Evolutionary conservation across 2,329 filamentous ascomycete species (phyloP), one percentile per base, ranked within the genome.

Genomic region (Pezicula neosporulosa): DNA sequence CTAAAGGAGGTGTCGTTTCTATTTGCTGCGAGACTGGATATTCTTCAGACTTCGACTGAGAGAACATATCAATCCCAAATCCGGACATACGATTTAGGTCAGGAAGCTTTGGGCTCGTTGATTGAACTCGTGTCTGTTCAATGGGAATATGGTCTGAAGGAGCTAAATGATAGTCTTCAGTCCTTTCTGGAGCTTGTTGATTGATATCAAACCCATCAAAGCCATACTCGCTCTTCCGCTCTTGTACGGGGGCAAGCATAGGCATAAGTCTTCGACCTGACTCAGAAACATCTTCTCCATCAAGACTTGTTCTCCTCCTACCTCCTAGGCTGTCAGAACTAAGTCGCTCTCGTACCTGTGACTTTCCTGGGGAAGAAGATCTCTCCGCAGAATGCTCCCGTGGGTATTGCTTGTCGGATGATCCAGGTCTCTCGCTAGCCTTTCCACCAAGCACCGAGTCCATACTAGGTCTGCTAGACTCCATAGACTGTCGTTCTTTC

Each of bases 11-110:
- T 24, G 51, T 48, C 8, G 28, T 44, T 38, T 53, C 51, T n/a
- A 39, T 18, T 8, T 58, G 44, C 41, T 50, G 53, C 13, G 39
- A 41, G 27, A 54, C n/a, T 2, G 49, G 12, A 16, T 45, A n/a
- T 15, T 46, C 51, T 27, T 61, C 48, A 16, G 56, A 36, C 21
- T 55, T 55, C 30, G 57, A 27, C 30, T 43, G 44, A 5, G 74
- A 73, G 54, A 85, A 83, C 41, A 85, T 71, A 52, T 83, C 80
- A 39, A 78, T 70, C 1, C 81, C 80, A 62, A 86, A 86, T 1
- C 73, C 73, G 39, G 83, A 86, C 70, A 85, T 71, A 24, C 82
- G 78, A 12, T 74, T 71, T 3, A 86, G 60, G 54, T 81, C 73
- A 9, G 82, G 83, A 16, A 86, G 70, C 55, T 79, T 76, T 0